Evolutionary conservation across 768 basidiomycete species (phyloP).

Genomic region (Omphalotus guepiniiformis): DNA sequence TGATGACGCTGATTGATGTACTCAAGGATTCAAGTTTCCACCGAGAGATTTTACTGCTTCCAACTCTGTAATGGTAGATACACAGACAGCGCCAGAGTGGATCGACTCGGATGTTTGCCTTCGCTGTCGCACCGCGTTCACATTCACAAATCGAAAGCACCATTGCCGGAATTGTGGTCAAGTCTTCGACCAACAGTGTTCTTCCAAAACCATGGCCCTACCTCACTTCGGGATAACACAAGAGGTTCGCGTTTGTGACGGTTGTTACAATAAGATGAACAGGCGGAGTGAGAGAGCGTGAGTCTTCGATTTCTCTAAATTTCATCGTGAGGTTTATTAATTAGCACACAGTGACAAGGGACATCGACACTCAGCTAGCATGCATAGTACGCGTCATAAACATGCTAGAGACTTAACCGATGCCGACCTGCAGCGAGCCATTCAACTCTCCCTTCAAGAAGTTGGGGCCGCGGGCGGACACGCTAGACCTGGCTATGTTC

Average conservation of each 20-base stretch:
- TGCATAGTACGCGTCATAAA: constrained; percentile 43
- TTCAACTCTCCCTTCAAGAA: constrained; percentile 86
- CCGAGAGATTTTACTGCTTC: constrained; percentile 67
- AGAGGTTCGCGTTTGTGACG: constrained; percentile 91
- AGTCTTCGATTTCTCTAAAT: constrained; percentile 14
- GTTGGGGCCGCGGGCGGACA: constrained; percentile 45
- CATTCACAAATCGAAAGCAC: constrained; percentile 95
- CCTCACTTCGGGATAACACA: constrained; percentile 93
- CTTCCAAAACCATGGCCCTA: constrained; percentile 75
- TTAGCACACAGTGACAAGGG: constrained; percentile 33
- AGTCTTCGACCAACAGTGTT: constrained; percentile 94
- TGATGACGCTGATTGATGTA: background rate
- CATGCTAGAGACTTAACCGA: constrained; percentile 65
- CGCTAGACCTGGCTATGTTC: constrained; percentile 63
- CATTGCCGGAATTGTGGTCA: constrained; percentile 98
- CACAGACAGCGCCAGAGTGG: constrained; percentile 93
- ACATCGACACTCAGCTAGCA: constrained; percentile 53
- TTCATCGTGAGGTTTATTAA: background rate
- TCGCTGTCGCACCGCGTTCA: constrained; percentile 85
- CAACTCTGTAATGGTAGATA: constrained; percentile 85
- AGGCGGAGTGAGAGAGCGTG: constrained; percentile 61
- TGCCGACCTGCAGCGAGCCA: constrained; percentile 89
- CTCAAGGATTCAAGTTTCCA: constrained; percentile 77
- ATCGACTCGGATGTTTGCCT: constrained; percentile 94
- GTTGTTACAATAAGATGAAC: constrained; percentile 74